Percentiles rank a stretch among this genome's conserved stretches.
These are phyloP conservation scores for Stygiomarasmius scandens DNA, from an alignment of 1,284 basidiomycete genomes.

Conservation along the genomic window DNA sequence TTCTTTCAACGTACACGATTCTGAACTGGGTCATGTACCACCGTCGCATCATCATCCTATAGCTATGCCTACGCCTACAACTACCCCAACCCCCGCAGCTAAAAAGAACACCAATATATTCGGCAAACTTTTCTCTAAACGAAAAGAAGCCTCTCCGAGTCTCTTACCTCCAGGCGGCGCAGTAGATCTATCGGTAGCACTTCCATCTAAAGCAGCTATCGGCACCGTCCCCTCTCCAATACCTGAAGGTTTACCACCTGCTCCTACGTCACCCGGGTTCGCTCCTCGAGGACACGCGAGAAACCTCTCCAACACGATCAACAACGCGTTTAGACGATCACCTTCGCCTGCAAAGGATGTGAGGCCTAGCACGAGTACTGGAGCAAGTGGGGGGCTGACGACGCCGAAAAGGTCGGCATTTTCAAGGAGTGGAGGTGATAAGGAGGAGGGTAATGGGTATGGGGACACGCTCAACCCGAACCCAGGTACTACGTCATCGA, in stretches of 20 bases:
- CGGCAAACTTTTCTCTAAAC: constrained; percentile 74
- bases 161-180: background rate
- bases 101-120: constrained; percentile 71
- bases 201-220: constrained; percentile 5
- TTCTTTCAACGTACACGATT: constrained; percentile 22
- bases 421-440: background rate
- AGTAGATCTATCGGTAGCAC: background rate
- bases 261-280: too few relatives aligned
- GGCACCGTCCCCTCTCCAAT: too few relatives aligned
- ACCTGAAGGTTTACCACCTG: too few relatives aligned
- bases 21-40: constrained; percentile 16
- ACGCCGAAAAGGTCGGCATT: background rate
- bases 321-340: background rate
- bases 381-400: too few relatives aligned
- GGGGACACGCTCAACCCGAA: background rate
- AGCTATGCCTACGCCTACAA: constrained; percentile 36
- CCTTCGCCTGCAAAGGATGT: background rate
- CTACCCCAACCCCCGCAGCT: too few relatives aligned
- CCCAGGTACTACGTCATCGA: background rate
- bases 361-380: background rate
- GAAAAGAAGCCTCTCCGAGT: constrained; percentile 34
- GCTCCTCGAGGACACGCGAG: background rate
- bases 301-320: background rate
- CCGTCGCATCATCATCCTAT: constrained; percentile 24
- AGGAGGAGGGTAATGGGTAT: background rate